phyloP scores from a whole-genome alignment of 441 rosid genomes.

The Geranium incanum region DNA sequence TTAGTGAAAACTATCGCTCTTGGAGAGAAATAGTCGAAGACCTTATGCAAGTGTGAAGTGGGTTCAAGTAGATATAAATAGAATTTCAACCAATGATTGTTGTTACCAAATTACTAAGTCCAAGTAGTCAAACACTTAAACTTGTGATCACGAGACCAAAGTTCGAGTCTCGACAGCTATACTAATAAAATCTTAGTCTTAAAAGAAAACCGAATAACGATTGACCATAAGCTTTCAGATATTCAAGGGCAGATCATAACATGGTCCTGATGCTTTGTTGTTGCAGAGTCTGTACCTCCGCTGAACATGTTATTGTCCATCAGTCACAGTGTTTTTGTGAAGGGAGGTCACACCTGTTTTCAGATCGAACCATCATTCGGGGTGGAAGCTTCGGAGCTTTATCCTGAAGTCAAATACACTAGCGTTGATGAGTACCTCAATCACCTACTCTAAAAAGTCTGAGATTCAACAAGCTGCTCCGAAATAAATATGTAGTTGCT shows the following conservation, averaged over 20 bases:
- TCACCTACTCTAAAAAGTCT: slow-evolving; percentile 27
- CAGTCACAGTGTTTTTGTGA: slow-evolving; percentile 41
- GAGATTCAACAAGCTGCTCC: not conserved
- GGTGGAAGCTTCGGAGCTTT: slow-evolving; percentile 56
- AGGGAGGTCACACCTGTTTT: slow-evolving; percentile 52
- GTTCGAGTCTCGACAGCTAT: too few relatives aligned
- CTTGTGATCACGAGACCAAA: too few relatives aligned
- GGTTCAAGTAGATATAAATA: too few relatives aligned
- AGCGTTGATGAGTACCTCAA: slow-evolving; percentile 47
- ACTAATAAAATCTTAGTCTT: too few relatives aligned
- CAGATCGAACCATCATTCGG: slow-evolving; percentile 51
- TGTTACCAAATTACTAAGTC: too few relatives aligned
- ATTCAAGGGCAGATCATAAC: too few relatives aligned
- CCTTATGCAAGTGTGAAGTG: not conserved
- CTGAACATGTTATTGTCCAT: slow-evolving; percentile 34
- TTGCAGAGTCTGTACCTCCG: slow-evolving; percentile 40
- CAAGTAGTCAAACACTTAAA: too few relatives aligned
- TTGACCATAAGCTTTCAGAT: too few relatives aligned
- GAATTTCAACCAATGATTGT: too few relatives aligned
- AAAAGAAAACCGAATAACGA: too few relatives aligned
- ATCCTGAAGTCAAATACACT: slow-evolving; percentile 55
- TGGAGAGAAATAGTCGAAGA: not conserved
- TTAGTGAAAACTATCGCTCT: slow-evolving; percentile 11
- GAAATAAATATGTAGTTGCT: not conserved
- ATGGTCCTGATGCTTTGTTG: not conserved